phyloP scores from a whole-genome alignment of 352 stramenopile species.

The Phytophthora uliginosa region DNA sequence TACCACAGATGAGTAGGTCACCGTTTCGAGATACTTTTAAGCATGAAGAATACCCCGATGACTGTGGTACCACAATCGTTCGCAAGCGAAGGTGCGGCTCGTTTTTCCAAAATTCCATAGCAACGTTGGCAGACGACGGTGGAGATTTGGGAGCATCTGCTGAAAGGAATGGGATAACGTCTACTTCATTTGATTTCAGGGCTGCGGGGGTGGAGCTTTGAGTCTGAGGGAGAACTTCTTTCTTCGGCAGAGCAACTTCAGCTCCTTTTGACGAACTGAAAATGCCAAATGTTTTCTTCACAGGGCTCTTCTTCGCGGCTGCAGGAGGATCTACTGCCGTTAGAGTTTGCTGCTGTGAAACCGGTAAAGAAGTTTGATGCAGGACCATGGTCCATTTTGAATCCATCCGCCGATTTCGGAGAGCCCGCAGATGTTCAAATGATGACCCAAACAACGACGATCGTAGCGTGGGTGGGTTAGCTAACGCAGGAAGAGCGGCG shows the following conservation, averaged over 20 bases:
- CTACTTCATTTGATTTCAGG: neutral
- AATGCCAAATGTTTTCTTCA: constrained; percentile 33
- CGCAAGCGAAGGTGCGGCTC: constrained; percentile 29
- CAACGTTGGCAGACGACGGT: neutral
- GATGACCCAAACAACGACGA: constrained; percentile 39
- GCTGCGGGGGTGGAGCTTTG: neutral
- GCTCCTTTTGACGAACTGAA: constrained; percentile 12
- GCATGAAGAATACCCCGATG: constrained; percentile 38
- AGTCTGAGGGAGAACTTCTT: neutral
- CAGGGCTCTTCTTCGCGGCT: constrained; percentile 12
- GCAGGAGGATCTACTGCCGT: constrained; percentile 1
- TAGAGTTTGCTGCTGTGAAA: constrained; percentile 1
- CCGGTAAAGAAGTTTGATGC: constrained; percentile 21
- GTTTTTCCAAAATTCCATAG: constrained; percentile 44
- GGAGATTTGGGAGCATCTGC: neutral
- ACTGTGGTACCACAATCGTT: constrained; percentile 26
- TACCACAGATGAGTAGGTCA: constrained; percentile 44
- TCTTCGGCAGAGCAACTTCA: neutral
- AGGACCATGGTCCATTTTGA: constrained; percentile 11
- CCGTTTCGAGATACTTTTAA: constrained; percentile 39
- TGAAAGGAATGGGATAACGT: constrained; percentile 12
- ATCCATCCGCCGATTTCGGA: constrained; percentile 17
- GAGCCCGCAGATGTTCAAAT: constrained; percentile 19
- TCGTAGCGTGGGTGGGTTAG: constrained; percentile 9
- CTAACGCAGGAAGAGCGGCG: neutral